Evolutionary conservation across 1,284 basidiomycete species (phyloP), one percentile per base, ranked within the genome.

Genomic region (Tranzscheliella williamsii): DNA sequence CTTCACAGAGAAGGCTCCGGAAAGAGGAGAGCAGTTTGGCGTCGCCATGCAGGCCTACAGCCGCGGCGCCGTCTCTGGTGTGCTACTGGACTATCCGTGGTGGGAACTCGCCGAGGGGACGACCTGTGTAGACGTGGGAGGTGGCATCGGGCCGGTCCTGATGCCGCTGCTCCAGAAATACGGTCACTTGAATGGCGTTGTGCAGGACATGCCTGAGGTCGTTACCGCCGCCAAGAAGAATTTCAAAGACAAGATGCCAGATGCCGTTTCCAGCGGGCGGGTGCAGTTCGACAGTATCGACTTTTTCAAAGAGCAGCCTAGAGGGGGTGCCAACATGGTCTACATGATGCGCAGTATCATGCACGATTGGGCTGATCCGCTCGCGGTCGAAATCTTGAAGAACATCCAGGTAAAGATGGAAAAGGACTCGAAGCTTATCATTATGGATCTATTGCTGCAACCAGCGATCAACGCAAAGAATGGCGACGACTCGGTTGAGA

Each of bases 321-420:
- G 18, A 2, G 17, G 37, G 4, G 45, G 46, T 2, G 16, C 31
- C 2, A 47, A 55, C 18, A 46, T 27, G 35, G 36, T 55, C 2
- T 61, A 46, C 23, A n/a, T 61, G 42, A 37, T 55, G 51, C 43
- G 57, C 5, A 36, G 35, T 32, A 46, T 61, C 29, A 32, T 61
- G 4, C 51, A 54, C 30, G 57, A 55, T 26, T 50, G 53, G 46
- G 34, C 39, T 1, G 42, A 61, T 23, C 24, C 26, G 15, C 34
- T 48, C 24, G 22, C 24, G 4, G 5, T 55, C 20, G 29, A 39
- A 24, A 61, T 55, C n/a, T 22, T 61, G 24, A 29, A 27, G 15
- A 54, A 61, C 26, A 12, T 54, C 42, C 46, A 45, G 20, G 38
- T 20, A 4, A 42, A 42, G 39, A 60, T 60, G 56, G 18, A 45